These are phyloP conservation scores for Vanderwaltozyma yarrowii DNA, from an alignment of 805 yeast species.

Conservation along the genomic window DNA sequence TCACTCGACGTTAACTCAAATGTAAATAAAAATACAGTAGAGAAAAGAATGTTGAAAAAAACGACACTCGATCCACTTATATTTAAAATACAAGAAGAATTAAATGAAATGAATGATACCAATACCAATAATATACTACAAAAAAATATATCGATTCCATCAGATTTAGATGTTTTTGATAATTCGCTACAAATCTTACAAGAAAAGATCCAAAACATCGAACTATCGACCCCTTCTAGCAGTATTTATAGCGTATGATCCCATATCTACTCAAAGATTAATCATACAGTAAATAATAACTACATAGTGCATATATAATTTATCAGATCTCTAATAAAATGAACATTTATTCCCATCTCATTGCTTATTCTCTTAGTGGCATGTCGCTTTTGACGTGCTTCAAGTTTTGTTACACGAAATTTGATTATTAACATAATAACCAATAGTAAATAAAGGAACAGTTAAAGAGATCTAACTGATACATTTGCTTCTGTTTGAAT, in stretches of 20 bases:
- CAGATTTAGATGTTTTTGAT: not conserved
- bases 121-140: no score
- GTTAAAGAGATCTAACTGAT: no score
- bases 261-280: not conserved
- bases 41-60: not conserved
- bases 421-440: no score
- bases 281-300: not conserved
- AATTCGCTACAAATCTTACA: slow-evolving; percentile 6
- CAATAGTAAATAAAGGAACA: no score
- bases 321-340: no score
- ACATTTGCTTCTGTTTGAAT: no score
- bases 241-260: slow-evolving; percentile 6
- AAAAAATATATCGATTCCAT: not conserved
- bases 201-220: slow-evolving; percentile 10
- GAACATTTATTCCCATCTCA: no score
- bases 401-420: no score
- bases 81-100: slow-evolving; percentile 1
- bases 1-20: not conserved
- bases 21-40: not conserved
- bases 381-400: no score
- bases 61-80: not conserved
- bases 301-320: not conserved
- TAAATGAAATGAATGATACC: not conserved
- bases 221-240: slow-evolving; percentile 2
- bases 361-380: no score